Evolutionary conservation across 1,284 basidiomycete species (phyloP).

Genomic region (Amylostereum areolatum): DNA sequence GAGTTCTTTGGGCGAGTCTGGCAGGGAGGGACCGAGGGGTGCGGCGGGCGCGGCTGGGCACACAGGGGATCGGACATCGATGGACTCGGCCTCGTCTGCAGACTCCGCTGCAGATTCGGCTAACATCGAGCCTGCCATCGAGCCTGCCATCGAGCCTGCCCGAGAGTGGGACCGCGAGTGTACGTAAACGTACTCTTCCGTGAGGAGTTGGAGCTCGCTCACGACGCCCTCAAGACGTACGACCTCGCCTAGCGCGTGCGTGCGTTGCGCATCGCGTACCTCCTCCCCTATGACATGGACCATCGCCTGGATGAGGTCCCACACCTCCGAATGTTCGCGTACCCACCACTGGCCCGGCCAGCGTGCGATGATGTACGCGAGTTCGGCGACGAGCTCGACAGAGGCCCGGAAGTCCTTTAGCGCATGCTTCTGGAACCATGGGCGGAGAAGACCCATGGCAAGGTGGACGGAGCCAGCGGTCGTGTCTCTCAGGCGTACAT

Average conservation of each 20-base stretch:
- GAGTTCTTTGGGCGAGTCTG: slow-evolving; percentile 5
- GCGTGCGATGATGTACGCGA: slow-evolving; percentile 55
- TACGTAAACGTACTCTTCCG: slow-evolving; percentile 25
- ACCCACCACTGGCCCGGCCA: slow-evolving; percentile 68
- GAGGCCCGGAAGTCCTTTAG: slow-evolving; percentile 44
- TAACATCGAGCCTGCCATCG: slow-evolving; percentile 6
- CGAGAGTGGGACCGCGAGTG: slow-evolving; percentile 14
- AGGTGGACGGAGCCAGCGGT: slow-evolving; percentile 62
- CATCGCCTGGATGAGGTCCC: slow-evolving; percentile 49
- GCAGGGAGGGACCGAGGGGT: slow-evolving; percentile 4
- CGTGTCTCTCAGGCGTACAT: slow-evolving; percentile 54
- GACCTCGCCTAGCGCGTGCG: slow-evolving; percentile 34
- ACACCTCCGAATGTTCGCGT: slow-evolving; percentile 53
- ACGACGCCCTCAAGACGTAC: slow-evolving; percentile 42
- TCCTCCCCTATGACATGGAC: slow-evolving; percentile 58
- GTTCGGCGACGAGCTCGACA: slow-evolving; percentile 39
- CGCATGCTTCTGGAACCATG: slow-evolving; percentile 55
- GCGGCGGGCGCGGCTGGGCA: slow-evolving; percentile 5
- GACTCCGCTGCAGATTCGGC: slow-evolving; percentile 1
- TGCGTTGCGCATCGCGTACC: slow-evolving; percentile 43
- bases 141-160: slow-evolving; percentile 7
- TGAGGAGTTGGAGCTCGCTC: slow-evolving; percentile 40
- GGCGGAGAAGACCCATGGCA: slow-evolving; percentile 56
- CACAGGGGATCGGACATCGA: slow-evolving; percentile 3
- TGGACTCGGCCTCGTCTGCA: slow-evolving; percentile 1